Percentiles rank a stretch among this genome's conserved stretches.
Evolutionary conservation across 805 yeast genomes (phyloP).

Genomic region (Kuraishia molischiana): DNA sequence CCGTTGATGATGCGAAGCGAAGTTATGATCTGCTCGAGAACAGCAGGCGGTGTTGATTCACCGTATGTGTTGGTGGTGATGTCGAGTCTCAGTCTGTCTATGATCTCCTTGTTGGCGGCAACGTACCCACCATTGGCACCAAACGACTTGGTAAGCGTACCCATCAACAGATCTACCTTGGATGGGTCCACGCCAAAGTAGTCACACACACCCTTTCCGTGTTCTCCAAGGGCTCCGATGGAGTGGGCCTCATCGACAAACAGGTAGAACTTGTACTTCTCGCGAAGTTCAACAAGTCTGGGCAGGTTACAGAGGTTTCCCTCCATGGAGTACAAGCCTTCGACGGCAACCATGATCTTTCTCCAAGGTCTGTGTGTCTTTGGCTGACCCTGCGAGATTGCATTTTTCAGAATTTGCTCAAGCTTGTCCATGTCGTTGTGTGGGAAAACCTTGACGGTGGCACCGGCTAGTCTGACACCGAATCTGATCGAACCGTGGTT

Average conservation of each 20-base stretch:
- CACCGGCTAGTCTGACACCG: conserved; percentile 89
- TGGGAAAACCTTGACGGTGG: conserved; percentile 82
- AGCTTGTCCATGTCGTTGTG: conserved; percentile 83
- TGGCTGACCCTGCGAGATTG: conserved; percentile 91
- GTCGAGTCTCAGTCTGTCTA: conserved; percentile 66
- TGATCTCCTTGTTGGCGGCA: conserved; percentile 61
- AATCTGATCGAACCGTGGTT: conserved; percentile 95
- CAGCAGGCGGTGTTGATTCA: conserved; percentile 88
- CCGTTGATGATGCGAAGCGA: conserved; percentile 76
- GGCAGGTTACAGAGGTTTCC: conserved; percentile 87
- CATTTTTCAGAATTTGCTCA: conserved; percentile 70
- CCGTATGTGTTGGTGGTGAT: conserved; percentile 68
- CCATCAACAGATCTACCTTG: conserved; percentile 85
- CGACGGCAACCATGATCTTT: conserved; percentile 76
- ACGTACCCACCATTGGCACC: conserved; percentile 99
- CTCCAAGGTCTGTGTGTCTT: conserved; percentile 95
- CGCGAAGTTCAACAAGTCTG: conserved; percentile 55
- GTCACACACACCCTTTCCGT: conserved; percentile 93
- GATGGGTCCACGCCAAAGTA: conserved; percentile 74
- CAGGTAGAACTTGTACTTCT: conserved; percentile 80
- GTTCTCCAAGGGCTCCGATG: conserved; percentile 95
- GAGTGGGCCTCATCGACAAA: conserved; percentile 98
- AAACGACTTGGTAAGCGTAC: conserved; percentile 93
- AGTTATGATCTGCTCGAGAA: conserved; percentile 76
- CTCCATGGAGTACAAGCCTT: conserved; percentile 89